Evolutionary conservation across 2,329 filamentous ascomycete species (phyloP).

Genomic region (Malbranchea cinnamomea): DNA sequence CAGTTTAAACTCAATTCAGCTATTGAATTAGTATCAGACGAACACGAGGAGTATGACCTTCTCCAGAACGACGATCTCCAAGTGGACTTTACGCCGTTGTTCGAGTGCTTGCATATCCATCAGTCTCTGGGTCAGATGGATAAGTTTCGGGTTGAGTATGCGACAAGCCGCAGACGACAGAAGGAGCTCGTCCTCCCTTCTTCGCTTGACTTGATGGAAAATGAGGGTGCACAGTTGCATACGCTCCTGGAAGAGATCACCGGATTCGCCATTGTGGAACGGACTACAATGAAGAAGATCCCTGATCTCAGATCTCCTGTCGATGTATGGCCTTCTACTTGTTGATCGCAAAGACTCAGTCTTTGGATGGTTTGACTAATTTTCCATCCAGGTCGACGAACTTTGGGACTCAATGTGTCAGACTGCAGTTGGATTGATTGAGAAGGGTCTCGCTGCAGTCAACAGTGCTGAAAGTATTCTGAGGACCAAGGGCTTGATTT

Average conservation of each 20-base stretch:
- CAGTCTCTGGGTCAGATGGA: slow-evolving; percentile 86
- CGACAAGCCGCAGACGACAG: slow-evolving; percentile 76
- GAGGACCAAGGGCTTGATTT: slow-evolving; percentile 88
- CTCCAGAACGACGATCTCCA: slow-evolving; percentile 89
- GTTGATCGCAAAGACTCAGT: not conserved
- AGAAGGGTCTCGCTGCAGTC: slow-evolving; percentile 62
- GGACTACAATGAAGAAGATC: slow-evolving; percentile 75
- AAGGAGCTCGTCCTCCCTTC: slow-evolving; percentile 77
- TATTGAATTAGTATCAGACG: slow-evolving; percentile 88
- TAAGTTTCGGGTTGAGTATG: slow-evolving; percentile 80
- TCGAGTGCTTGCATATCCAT: slow-evolving; percentile 92
- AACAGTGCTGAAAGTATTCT: slow-evolving; percentile 76
- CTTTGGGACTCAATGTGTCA: slow-evolving; percentile 98
- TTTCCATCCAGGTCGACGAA: slow-evolving; percentile 62
- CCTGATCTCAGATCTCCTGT: slow-evolving; percentile 67
- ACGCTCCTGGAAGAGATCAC: slow-evolving; percentile 85
- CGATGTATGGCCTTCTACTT: slow-evolving; percentile 45
- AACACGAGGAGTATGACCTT: slow-evolving; percentile 89
- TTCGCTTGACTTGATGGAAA: slow-evolving; percentile 60
- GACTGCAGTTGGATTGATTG: slow-evolving; percentile 66
- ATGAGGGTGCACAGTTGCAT: slow-evolving; percentile 75
- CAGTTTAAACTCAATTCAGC: slow-evolving; percentile 90
- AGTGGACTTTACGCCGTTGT: slow-evolving; percentile 86
- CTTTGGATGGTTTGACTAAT: slow-evolving; percentile 8
- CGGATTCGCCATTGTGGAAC: slow-evolving; percentile 92